These are phyloP conservation scores for Teunomyces cretensis DNA, from an alignment of 805 yeast species.

Conservation along the genomic window DNA sequence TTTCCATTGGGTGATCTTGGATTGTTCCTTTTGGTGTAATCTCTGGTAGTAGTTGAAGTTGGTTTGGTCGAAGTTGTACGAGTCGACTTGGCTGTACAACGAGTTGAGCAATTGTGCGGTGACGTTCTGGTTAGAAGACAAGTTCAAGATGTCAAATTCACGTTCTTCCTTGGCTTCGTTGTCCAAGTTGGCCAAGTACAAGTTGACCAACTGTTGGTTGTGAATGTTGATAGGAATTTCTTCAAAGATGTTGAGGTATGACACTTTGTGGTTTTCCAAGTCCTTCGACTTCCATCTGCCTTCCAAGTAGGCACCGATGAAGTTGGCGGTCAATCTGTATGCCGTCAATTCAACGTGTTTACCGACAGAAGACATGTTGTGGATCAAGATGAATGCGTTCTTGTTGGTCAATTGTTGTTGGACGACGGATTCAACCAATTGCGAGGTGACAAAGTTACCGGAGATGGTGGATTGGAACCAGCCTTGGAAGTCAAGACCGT, in stretches of 20 bases:
- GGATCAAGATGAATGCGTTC: constrained; percentile 57
- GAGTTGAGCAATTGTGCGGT: constrained; percentile 56
- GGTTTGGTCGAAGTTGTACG: constrained; percentile 73
- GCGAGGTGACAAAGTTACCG: constrained; percentile 67
- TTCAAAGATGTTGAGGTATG: constrained; percentile 64
- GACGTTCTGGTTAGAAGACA: constrained; percentile 43
- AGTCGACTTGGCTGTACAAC: constrained; percentile 67
- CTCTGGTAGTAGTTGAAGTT: constrained; percentile 82
- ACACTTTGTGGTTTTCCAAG: constrained; percentile 57
- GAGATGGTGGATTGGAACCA: constrained; percentile 75
- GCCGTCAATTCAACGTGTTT: constrained; percentile 70
- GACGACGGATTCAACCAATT: constrained; percentile 67
- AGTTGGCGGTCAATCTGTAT: constrained; percentile 62
- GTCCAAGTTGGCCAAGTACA: constrained; percentile 42
- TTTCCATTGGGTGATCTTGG: constrained; percentile 74
- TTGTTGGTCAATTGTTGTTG: constrained; percentile 58
- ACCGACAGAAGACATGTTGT: constrained; percentile 68
- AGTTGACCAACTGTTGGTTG: constrained; percentile 66
- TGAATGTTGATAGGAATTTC: constrained; percentile 67
- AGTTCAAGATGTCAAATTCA: constrained; percentile 40
- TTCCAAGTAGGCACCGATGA: constrained; percentile 54
- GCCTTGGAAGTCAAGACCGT: constrained; percentile 72
- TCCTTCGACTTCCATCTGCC: constrained; percentile 67
- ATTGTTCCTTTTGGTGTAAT: constrained; percentile 65
- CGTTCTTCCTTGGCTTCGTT: constrained; percentile 18